Conservation (phyloP, 2,329 filamentous ascomycete species). For the Colletotrichum abscissum region DNA sequence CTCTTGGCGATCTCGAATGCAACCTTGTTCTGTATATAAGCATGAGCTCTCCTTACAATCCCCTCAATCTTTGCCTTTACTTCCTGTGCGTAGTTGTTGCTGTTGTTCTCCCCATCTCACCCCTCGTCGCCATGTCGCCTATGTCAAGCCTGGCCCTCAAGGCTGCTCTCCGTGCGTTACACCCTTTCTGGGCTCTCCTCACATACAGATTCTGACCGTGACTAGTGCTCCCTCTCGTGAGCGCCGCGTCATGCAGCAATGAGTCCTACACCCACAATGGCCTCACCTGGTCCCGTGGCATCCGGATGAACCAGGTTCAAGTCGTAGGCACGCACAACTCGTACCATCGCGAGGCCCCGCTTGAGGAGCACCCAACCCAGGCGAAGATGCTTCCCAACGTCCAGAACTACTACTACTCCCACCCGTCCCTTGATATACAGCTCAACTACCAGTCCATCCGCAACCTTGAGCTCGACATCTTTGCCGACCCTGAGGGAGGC, state of each 20-base stretch:
- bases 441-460: slow-evolving; percentile 57
- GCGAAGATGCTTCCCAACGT: slow-evolving; percentile 48
- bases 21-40: slow-evolving; percentile 11
- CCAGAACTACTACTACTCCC: slow-evolving; percentile 59
- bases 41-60: background rate
- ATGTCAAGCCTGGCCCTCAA: slow-evolving; percentile 11
- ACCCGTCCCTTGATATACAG: slow-evolving; percentile 56
- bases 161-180: slow-evolving; percentile 25
- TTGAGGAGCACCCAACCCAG: slow-evolving; percentile 53
- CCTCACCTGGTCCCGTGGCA: slow-evolving; percentile 44
- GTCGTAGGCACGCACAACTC: slow-evolving; percentile 63
- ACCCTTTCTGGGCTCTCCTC: background rate
- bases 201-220: background rate
- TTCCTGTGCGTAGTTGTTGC: background rate
- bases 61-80: background rate
- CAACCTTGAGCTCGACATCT: slow-evolving; percentile 60
- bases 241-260: slow-evolving; percentile 12
- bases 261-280: slow-evolving; percentile 42
- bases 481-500: slow-evolving; percentile 59
- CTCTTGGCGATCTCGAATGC: background rate
- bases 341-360: slow-evolving; percentile 59
- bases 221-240: slow-evolving; percentile 18
- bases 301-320: slow-evolving; percentile 64
- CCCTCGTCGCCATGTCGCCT: slow-evolving; percentile 5
- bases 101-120: background rate